Conservation (phyloP, 1,284 basidiomycete species). For the Mycena sp. region DNA sequence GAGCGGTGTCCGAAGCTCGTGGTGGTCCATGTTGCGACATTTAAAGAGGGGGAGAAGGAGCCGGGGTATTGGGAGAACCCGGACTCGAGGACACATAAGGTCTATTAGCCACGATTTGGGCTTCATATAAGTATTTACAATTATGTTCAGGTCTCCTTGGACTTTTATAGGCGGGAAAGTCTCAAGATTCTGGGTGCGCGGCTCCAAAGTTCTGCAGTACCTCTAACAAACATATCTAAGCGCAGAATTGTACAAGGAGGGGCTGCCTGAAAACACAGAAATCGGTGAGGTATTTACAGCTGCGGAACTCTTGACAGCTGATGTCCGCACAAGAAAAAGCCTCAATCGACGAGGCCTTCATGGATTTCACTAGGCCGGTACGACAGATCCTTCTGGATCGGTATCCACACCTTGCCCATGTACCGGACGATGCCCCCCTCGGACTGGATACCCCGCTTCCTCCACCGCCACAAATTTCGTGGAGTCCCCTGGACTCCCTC, state of each 20-base stretch:
- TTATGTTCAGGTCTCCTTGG: conserved; percentile 84
- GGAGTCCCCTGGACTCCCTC: conserved; percentile 75
- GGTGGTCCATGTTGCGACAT: conserved; percentile 95
- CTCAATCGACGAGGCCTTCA: conserved; percentile 87
- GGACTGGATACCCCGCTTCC: conserved; percentile 89
- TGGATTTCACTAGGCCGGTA: conserved; percentile 86
- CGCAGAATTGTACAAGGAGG: conserved; percentile 28
- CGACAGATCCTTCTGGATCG: conserved; percentile 76
- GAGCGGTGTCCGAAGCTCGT: conserved; percentile 87
- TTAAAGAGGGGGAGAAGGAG: conserved; percentile 87
- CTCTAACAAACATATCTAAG: neutral
- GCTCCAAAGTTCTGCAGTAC: neutral
- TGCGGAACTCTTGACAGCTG: neutral
- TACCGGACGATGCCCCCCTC: conserved; percentile 73
- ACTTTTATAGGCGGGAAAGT: conserved; percentile 70
- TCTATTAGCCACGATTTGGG: too few relatives aligned
- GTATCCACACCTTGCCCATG: conserved; percentile 79
- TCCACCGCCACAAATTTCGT: conserved; percentile 72
- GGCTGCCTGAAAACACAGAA: conserved; percentile 26
- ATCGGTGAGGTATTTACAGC: conserved; percentile 11
- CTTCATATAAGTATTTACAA: neutral
- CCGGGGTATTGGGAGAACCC: conserved; percentile 92
- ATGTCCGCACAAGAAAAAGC: conserved; percentile 82
- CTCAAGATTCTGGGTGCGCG: conserved; percentile 48
- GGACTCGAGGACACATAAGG: conserved; percentile 92